Evolutionary conservation across 2,329 filamentous ascomycete genomes (phyloP), one percentile per base, ranked within the genome.

Genomic region (Talaromyces sp.): DNA sequence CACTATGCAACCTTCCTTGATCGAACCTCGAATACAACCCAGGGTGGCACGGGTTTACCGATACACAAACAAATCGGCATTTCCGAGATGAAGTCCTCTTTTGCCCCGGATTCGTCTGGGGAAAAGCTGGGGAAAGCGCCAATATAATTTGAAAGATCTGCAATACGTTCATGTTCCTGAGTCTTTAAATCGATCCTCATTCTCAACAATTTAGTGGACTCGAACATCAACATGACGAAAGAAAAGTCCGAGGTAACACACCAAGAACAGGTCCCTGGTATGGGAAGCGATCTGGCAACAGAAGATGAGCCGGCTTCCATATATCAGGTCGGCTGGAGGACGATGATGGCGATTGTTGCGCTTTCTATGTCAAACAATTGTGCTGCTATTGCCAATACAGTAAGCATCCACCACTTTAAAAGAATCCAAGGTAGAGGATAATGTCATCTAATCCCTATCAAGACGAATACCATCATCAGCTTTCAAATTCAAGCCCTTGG

Each of bases 281-380:
- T 16, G 39, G n/a, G 0, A 18, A 6, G 6, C 39, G 39, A 40
- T 18, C 14, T 58, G 16, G 7, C 56, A 23, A n/a, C 56, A 35
- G 56, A 59, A 46, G 58, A 60, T 28, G 33, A 60, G 5, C 58
- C 58, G 14, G 12, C 58, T 33, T 11, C 46, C 58, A 60, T 60
- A 23, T 60, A 60, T 21, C 58, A 60, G 21, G 28, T 60, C 54
- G 44, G 58, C 8, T 60, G 58, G 58, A 31, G 58, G 16, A 60
- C 58, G 23, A 28, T 60, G 58, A 60, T 60, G 58, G 44, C 58
- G 2, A 60, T 60, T 21, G 31, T 60, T 28, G 58, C 58, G 4
- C 58, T 60, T 40, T 39, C 58, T 8, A 50, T 40, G 18, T 40
- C 44, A 5, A 60, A 60, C 21, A 60, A 54, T 9, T 60, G 58